phyloP scores from a whole-genome alignment of 805 yeast species.

The Pichia manshurica region DNA sequence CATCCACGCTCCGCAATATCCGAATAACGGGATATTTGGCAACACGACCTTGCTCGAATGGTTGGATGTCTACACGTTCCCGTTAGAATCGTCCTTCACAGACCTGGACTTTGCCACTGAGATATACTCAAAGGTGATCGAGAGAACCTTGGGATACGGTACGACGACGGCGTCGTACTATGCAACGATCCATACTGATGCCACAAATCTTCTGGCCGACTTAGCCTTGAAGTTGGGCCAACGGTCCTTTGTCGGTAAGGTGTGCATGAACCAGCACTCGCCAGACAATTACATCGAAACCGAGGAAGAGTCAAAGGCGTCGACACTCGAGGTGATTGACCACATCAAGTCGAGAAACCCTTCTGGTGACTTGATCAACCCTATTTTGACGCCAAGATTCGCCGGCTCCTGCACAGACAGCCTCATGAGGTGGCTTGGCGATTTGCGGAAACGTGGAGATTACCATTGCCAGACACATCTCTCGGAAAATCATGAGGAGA shows the following conservation, averaged over 20 bases:
- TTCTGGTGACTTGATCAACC: conserved; percentile 46
- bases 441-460: conserved; percentile 39
- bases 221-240: conserved; percentile 65
- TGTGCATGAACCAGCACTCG: conserved; percentile 84
- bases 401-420: conserved; percentile 79
- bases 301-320: conserved; percentile 42
- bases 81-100: conserved; percentile 66
- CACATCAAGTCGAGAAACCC: conserved; percentile 55
- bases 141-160: conserved; percentile 67
- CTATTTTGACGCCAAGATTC: conserved; percentile 87
- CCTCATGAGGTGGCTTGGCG: conserved; percentile 59
- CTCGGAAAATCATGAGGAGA: conserved; percentile 74
- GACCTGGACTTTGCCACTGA: conserved; percentile 48
- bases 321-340: conserved; percentile 52
- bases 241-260: conserved; percentile 86
- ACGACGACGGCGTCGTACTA: conserved; percentile 91
- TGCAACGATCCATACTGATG: conserved; percentile 76
- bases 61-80: conserved; percentile 84
- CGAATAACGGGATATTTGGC: conserved; percentile 79
- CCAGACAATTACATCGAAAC: conserved; percentile 67
- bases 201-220: conserved; percentile 74
- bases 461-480: conserved; percentile 86
- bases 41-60: conserved; percentile 82
- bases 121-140: conserved; percentile 64
- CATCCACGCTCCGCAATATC: conserved; percentile 80